Percentiles rank a stretch among this genome's conserved stretches.
phyloP scores from a whole-genome alignment of 352 stramenopile species.

The Blastocystis sp. region DNA sequence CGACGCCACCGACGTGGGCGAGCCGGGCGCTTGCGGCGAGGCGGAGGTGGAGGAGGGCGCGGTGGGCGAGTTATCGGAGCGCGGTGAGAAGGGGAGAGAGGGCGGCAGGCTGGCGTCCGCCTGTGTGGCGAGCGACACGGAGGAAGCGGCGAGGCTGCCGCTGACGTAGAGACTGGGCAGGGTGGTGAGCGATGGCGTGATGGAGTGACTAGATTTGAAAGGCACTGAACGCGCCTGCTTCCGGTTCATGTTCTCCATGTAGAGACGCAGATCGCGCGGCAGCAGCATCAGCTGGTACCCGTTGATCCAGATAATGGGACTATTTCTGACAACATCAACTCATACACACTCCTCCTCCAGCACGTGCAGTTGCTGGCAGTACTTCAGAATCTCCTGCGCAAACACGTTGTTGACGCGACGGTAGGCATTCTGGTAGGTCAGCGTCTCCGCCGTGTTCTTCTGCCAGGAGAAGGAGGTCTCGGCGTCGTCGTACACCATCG shows the following conservation, averaged over 20 bases:
- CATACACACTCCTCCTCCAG: constrained; percentile 10
- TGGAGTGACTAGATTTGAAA: not conserved
- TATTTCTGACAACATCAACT: not conserved
- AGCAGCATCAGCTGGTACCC: constrained; percentile 65
- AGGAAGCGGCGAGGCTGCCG: constrained; percentile 13
- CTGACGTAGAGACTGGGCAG: constrained; percentile 31
- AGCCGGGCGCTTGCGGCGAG: not conserved
- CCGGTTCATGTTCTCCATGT: constrained; percentile 30
- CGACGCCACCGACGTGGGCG: not conserved
- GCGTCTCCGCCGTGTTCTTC: constrained; percentile 54
- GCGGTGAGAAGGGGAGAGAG: not conserved
- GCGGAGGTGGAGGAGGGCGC: no score
- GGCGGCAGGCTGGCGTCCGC: not conserved
- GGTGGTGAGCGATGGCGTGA: not conserved
- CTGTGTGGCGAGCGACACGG: constrained; percentile 13
- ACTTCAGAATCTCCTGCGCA: constrained; percentile 63
- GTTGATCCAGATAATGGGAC: constrained; percentile 68
- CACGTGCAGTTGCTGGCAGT: constrained; percentile 42
- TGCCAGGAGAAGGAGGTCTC: constrained; percentile 59
- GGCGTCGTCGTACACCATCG: constrained; percentile 65
- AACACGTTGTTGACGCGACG: constrained; percentile 64
- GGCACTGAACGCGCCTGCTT: not conserved
- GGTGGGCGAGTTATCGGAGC: not conserved
- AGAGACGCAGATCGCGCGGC: constrained; percentile 57
- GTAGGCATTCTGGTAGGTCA: constrained; percentile 59